Conservation (phyloP, 2,329 filamentous ascomycete species). For the Talaromyces marneffei region DNA sequence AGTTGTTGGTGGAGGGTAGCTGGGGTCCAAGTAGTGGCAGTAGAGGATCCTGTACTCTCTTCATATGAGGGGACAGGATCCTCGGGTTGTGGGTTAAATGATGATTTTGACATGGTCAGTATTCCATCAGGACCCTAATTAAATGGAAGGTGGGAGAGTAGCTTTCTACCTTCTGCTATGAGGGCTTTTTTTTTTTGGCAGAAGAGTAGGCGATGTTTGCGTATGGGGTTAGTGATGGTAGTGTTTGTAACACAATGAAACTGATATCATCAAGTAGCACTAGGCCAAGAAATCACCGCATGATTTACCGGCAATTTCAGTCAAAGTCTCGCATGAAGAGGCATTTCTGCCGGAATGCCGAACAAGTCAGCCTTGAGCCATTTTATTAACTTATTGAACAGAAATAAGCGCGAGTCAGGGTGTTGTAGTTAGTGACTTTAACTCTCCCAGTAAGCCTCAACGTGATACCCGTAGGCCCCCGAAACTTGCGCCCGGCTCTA, state of each 20-base stretch:
- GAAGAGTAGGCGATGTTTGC: not conserved
- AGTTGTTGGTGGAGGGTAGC: conserved; percentile 24
- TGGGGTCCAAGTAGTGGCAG: not conserved
- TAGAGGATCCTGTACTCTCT: conserved; percentile 21
- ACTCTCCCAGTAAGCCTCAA: no score
- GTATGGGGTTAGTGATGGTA: not conserved
- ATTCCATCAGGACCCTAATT: not conserved
- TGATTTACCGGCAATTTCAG: not conserved
- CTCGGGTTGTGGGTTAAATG: conserved; percentile 16
- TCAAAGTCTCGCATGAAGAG: not conserved
- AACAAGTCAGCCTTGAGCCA: not conserved
- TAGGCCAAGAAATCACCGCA: not conserved
- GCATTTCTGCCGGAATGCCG: not conserved
- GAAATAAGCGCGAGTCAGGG: not conserved
- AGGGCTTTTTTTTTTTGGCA: not conserved
- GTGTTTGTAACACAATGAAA: not conserved
- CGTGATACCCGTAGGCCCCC: not conserved
- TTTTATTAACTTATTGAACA: not conserved
- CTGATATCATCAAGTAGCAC: not conserved
- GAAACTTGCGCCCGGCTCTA: not conserved
- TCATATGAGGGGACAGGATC: conserved; percentile 32
- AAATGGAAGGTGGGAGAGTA: not conserved
- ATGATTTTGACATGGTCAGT: conserved; percentile 13
- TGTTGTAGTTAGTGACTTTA: no score
- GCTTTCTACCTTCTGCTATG: not conserved